Percentiles rank a stretch among this genome's conserved stretches.
Conservation (phyloP, 2,329 filamentous ascomycete genomes). For the Pseudogymnoascus sp. region DNA sequence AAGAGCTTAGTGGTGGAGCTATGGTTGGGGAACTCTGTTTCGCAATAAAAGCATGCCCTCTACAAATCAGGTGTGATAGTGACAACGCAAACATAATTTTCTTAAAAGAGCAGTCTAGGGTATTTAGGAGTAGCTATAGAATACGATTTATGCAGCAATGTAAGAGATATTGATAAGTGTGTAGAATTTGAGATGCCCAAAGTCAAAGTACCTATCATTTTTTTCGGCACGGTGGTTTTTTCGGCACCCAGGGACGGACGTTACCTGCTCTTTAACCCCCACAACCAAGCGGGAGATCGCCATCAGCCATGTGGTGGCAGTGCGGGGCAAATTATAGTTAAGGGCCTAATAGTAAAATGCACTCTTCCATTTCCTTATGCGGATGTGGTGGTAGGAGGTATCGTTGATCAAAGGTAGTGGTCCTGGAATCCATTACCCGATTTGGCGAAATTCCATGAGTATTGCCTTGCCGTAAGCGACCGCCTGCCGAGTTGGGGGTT, state of each 20-base stretch:
- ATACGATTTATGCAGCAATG: slow-evolving; percentile 7
- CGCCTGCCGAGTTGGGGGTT: no score
- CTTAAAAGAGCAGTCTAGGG: background rate
- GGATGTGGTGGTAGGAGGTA: no score
- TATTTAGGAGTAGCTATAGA: slow-evolving; percentile 9
- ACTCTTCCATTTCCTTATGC: no score
- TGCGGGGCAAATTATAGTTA: no score
- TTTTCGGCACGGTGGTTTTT: background rate
- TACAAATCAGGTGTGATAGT: background rate
- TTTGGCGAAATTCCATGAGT: no score
- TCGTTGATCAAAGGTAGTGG: no score
- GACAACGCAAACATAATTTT: slow-evolving; percentile 9
- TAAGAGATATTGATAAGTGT: slow-evolving; percentile 15
- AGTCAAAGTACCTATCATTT: slow-evolving; percentile 22
- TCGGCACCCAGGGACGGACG: slow-evolving; percentile 12
- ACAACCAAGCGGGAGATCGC: no score
- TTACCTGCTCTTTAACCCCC: no score
- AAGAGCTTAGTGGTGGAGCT: slow-evolving; percentile 11
- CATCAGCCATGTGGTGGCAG: no score
- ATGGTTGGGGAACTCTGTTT: background rate
- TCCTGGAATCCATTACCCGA: no score
- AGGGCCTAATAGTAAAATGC: no score
- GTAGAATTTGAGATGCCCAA: slow-evolving; percentile 19
- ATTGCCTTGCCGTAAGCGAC: no score
- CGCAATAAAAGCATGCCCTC: background rate